phyloP scores from a whole-genome alignment of 768 basidiomycete species.

The Calocybe gangraenosa region DNA sequence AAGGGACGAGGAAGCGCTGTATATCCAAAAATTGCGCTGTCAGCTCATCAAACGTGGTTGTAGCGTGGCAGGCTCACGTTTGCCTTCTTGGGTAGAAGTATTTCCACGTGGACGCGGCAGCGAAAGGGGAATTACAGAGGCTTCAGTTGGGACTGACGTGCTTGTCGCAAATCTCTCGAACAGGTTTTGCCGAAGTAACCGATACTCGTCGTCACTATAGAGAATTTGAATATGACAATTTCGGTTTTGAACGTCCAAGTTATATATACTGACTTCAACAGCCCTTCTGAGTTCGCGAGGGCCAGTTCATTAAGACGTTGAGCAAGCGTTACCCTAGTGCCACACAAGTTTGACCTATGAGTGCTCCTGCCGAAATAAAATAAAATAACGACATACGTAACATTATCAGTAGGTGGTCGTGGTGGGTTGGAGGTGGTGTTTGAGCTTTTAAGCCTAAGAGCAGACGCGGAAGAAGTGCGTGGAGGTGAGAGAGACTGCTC shows the following conservation, averaged over 20 bases:
- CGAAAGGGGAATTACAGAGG: constrained; percentile 55
- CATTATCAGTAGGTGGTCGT: constrained; percentile 40
- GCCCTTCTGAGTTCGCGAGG: constrained; percentile 72
- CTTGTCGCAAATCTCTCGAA: constrained; percentile 73
- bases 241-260: not conserved
- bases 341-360: constrained; percentile 6
- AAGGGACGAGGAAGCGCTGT: constrained; percentile 31
- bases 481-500: constrained; percentile 17
- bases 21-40: constrained; percentile 1
- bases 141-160: constrained; percentile 56
- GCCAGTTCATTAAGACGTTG: constrained; percentile 81
- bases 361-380: not conserved
- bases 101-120: constrained; percentile 28
- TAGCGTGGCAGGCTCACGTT: constrained; percentile 25
- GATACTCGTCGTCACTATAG: constrained; percentile 79
- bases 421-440: constrained; percentile 22
- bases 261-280: constrained; percentile 56
- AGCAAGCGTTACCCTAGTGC: constrained; percentile 65
- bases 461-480: constrained; percentile 16
- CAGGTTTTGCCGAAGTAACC: constrained; percentile 76
- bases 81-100: constrained; percentile 22
- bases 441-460: constrained; percentile 20
- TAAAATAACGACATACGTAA: constrained; percentile 42
- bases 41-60: constrained; percentile 1
- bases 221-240: not conserved